phyloP scores from a whole-genome alignment of 2,329 filamentous ascomycete species.

The Ophiostoma himal-ulmi region DNA sequence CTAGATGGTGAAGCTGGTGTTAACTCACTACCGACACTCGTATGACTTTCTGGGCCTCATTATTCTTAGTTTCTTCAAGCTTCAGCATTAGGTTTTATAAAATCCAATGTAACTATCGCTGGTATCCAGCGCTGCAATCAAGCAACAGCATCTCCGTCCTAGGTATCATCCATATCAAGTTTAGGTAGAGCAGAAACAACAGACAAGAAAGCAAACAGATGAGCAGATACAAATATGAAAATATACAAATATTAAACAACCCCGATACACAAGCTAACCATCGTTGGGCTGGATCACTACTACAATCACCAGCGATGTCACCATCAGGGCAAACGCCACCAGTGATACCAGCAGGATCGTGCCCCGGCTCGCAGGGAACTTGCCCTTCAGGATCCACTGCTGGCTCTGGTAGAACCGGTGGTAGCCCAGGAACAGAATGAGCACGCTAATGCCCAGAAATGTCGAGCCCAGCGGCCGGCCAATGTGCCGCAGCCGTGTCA shows the following conservation, averaged over 20 bases:
- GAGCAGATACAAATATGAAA: background rate
- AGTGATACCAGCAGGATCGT: slow-evolving; percentile 65
- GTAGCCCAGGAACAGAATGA: slow-evolving; percentile 71
- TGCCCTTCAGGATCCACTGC: slow-evolving; percentile 71
- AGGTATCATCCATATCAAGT: background rate
- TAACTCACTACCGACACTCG: background rate
- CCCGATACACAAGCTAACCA: background rate
- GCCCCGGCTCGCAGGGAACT: slow-evolving; percentile 72
- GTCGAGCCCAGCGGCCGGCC: slow-evolving; percentile 71
- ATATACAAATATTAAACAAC: background rate
- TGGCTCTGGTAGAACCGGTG: slow-evolving; percentile 73
- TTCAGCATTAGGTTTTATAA: background rate
- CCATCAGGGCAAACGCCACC: slow-evolving; percentile 59
- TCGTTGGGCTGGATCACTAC: slow-evolving; percentile 45
- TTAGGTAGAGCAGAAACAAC: background rate
- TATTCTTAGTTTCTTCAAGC: background rate
- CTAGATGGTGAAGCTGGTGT: background rate
- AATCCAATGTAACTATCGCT: background rate
- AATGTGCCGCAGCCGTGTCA: slow-evolving; percentile 52
- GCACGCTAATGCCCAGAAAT: slow-evolving; percentile 68
- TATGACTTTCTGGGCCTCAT: background rate
- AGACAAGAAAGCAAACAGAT: background rate
- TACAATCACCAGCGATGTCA: slow-evolving; percentile 54
- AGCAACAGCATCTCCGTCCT: background rate
- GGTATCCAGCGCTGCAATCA: background rate